These are phyloP conservation scores for Shiraia sp. DNA, from an alignment of 2,329 filamentous ascomycete genomes.

Conservation along the genomic window DNA sequence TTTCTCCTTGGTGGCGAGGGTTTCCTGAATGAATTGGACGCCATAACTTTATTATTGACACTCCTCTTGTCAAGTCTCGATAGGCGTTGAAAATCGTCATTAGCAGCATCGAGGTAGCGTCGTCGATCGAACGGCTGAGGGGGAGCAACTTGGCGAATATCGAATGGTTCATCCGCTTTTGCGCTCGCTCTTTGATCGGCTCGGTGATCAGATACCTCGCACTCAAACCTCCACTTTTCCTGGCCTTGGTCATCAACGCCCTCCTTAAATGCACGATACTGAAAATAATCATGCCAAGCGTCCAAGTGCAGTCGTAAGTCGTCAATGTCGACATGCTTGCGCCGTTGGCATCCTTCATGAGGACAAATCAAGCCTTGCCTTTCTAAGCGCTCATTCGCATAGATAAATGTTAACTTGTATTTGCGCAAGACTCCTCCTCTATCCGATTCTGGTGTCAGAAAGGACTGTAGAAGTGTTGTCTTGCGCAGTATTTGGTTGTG, in stretches of 20 bases:
- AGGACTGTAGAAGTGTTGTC: slow-evolving; percentile 1
- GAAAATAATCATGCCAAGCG: slow-evolving; percentile 41
- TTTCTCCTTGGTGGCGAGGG: slow-evolving; percentile 11
- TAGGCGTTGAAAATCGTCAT: slow-evolving; percentile 26
- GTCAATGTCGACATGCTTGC: slow-evolving; percentile 12
- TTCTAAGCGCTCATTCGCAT: slow-evolving; percentile 12
- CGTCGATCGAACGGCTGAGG: slow-evolving; percentile 39
- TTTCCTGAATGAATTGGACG: not conserved
- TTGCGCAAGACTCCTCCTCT: slow-evolving; percentile 15
- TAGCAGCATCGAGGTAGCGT: slow-evolving; percentile 40
- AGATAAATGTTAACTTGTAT: slow-evolving; percentile 15
- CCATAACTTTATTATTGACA: not conserved
- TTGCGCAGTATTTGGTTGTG: slow-evolving; percentile 26
- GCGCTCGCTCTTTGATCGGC: slow-evolving; percentile 27
- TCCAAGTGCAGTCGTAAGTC: slow-evolving; percentile 42
- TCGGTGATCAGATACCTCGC: slow-evolving; percentile 21
- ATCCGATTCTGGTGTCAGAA: slow-evolving; percentile 10
- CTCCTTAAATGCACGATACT: slow-evolving; percentile 18
- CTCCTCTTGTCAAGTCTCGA: slow-evolving; percentile 13
- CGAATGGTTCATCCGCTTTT: slow-evolving; percentile 25
- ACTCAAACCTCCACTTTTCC: slow-evolving; percentile 18
- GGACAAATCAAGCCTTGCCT: slow-evolving; percentile 17
- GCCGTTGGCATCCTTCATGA: slow-evolving; percentile 14
- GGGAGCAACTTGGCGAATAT: slow-evolving; percentile 41
- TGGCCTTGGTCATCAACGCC: slow-evolving; percentile 15